Conservation (phyloP, 352 stramenopile species). For the Phytophthora macrochlamydospora region DNA sequence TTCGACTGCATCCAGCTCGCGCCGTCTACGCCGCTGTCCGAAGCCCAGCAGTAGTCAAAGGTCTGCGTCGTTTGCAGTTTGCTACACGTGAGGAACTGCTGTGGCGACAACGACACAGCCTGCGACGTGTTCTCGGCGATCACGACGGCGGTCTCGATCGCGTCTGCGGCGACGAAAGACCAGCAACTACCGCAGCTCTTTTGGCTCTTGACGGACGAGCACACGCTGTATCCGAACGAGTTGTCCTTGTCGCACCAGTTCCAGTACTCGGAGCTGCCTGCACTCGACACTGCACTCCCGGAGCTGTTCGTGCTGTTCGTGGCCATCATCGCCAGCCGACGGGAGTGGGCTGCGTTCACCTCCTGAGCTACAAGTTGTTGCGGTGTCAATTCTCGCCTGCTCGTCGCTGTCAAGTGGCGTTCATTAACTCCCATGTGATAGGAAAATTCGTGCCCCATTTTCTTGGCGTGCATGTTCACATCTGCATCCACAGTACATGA, state of each 20-base stretch:
- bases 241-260: conserved; percentile 82
- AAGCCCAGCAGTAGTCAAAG: conserved; percentile 82
- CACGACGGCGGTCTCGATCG: conserved; percentile 80
- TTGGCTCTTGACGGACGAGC: conserved; percentile 79
- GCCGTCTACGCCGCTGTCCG: conserved; percentile 44
- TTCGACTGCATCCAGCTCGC: conserved; percentile 63
- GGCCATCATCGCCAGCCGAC: conserved; percentile 28
- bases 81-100: conserved; percentile 82
- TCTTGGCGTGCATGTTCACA: conserved; percentile 62
- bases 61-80: conserved; percentile 67
- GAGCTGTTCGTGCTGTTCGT: conserved; percentile 17
- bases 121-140: conserved; percentile 62
- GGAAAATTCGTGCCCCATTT: conserved; percentile 61
- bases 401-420: conserved; percentile 57
- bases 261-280: conserved; percentile 37
- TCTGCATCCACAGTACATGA: conserved; percentile 30
- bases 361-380: conserved; percentile 69
- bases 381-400: conserved; percentile 39
- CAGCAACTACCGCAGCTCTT: conserved; percentile 83
- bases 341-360: conserved; percentile 33
- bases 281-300: conserved; percentile 27
- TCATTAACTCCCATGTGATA: conserved; percentile 77
- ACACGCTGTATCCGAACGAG: conserved; percentile 60
- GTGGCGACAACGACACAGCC: conserved; percentile 70
- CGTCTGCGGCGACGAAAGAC: conserved; percentile 79